Base-by-base conservation (phyloP, 768 basidiomycete species). In the Scleroderma bovista region DNA sequence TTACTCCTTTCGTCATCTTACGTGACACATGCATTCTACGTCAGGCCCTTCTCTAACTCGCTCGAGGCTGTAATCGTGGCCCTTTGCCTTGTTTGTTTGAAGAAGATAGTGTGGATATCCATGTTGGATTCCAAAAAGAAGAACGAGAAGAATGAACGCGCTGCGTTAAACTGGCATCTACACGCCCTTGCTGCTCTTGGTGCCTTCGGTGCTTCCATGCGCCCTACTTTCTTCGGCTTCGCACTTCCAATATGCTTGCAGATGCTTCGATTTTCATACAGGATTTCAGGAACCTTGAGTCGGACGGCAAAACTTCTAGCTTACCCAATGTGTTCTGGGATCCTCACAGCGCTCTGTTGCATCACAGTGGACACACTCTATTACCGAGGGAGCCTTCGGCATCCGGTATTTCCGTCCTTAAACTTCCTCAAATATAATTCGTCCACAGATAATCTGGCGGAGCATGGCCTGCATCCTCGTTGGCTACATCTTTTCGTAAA, bases 401-500 rank as follows among this genome's bases (percentile, higher is more conserved):
- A 48, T 6, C 22, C 52, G 5, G 63, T 67, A 26, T 22, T 71
- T 11, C 68, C 72, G 5, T 71, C 72, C 16, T 63, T 66, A 46
- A 73, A 73, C 45, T 69, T 71, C 44, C 36, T 72, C 55, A 60
- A 54, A 33, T 73, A 72, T 50, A 73, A 72, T 51, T 46, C 71
- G n/a, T 61, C 63, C 3, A 47, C 64, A 10, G 54, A 60, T 15
- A 72, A 73, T 56, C 64, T 72, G 31, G 67, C 67, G 0, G 64
- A 61, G 23, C 72, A 73, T 43, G 72, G 72, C 9, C 47, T 72
- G 15, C 72, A 73, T 54, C 72, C 72, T 1, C 60, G 60, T 19
- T 72, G 71, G 72, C 59, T 73, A 6, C 72, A 72, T 50, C 43
- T 67, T 29, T 59, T 62, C 19, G 66, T 73, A 26, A 73, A 73